Percentiles rank a stretch among this genome's conserved stretches.
These are phyloP conservation scores for Penicillium diatomitis DNA, from an alignment of 495 filamentous ascomycete genomes.

Conservation along the genomic window DNA sequence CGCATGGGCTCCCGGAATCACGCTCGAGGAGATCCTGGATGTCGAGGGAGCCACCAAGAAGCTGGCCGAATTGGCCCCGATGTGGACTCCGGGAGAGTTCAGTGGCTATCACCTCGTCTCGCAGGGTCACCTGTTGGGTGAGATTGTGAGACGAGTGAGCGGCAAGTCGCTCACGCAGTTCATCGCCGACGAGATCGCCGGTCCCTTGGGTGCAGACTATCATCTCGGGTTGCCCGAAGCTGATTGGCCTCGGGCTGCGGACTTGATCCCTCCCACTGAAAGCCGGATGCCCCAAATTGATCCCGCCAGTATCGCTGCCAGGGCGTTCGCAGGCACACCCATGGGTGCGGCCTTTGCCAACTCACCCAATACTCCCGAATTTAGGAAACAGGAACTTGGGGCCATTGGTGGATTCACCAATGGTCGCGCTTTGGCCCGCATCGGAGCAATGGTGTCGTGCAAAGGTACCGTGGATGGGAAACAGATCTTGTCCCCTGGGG, in stretches of 20 bases:
- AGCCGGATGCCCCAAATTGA: not conserved
- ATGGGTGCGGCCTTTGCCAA: not conserved
- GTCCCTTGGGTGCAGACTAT: slow-evolving; percentile 32
- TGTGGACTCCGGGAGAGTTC: slow-evolving; percentile 34
- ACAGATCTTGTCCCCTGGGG: slow-evolving; percentile 19
- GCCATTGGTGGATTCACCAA: slow-evolving; percentile 26
- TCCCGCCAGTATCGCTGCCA: slow-evolving; percentile 7
- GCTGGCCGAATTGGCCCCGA: slow-evolving; percentile 31
- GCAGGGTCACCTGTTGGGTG: slow-evolving; percentile 33
- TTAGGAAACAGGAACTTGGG: slow-evolving; percentile 18
- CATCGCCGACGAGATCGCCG: slow-evolving; percentile 30
- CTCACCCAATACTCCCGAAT: slow-evolving; percentile 7
- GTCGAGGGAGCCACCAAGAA: slow-evolving; percentile 15
- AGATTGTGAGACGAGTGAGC: slow-evolving; percentile 27
- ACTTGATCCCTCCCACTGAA: slow-evolving; percentile 11
- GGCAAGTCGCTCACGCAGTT: slow-evolving; percentile 32
- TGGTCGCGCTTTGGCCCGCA: slow-evolving; percentile 22
- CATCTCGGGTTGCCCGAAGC: slow-evolving; percentile 24
- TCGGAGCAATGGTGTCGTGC: slow-evolving; percentile 23
- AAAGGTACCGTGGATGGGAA: slow-evolving; percentile 23
- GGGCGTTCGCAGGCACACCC: slow-evolving; percentile 7
- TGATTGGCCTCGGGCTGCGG: slow-evolving; percentile 22
- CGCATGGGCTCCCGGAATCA: slow-evolving; percentile 24
- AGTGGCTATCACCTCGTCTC: slow-evolving; percentile 30
- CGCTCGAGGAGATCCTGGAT: slow-evolving; percentile 22